Conservation (phyloP, 352 stramenopile species). For the Phytophthora hybrid region DNA sequence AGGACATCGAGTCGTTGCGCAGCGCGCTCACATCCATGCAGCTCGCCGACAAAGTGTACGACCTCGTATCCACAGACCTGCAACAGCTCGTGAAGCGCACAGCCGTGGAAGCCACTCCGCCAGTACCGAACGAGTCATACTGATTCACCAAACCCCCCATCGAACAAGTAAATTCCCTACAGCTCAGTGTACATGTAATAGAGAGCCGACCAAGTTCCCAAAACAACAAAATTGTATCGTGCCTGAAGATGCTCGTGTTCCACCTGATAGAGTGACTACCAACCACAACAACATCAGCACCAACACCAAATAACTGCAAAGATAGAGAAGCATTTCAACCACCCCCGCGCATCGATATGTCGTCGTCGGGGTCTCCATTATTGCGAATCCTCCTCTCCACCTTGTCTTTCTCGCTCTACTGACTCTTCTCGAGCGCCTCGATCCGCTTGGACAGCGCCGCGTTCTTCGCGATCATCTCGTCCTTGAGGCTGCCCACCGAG, state of each 20-base stretch:
- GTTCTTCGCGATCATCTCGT: conserved; percentile 76
- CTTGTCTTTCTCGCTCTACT: conserved; percentile 41
- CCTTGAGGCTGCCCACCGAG: conserved; percentile 70
- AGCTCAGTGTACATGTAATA: conserved; percentile 26
- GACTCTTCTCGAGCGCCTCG: conserved; percentile 76
- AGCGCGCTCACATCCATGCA: conserved; percentile 71
- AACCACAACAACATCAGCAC: background rate
- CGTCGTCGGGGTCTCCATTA: conserved; percentile 28
- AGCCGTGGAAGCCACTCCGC: conserved; percentile 9
- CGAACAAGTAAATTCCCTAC: conserved; percentile 15
- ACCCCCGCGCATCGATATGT: conserved; percentile 1
- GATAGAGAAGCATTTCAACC: conserved; percentile 25
- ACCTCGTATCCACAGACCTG: conserved; percentile 62
- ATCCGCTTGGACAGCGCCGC: conserved; percentile 74
- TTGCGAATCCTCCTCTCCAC: background rate
- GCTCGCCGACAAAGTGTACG: conserved; percentile 67
- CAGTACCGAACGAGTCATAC: conserved; percentile 9
- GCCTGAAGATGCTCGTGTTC: background rate
- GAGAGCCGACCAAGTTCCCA: conserved; percentile 5
- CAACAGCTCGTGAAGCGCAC: conserved; percentile 50
- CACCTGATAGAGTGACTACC: background rate
- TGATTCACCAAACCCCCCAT: conserved; percentile 6
- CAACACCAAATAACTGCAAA: background rate
- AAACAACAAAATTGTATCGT: conserved; percentile 1
- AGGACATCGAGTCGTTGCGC: conserved; percentile 73